These are phyloP conservation scores for Anaeromyces robustus DNA, from an alignment of 192 early-diverging fungal species.

Conservation along the genomic window DNA sequence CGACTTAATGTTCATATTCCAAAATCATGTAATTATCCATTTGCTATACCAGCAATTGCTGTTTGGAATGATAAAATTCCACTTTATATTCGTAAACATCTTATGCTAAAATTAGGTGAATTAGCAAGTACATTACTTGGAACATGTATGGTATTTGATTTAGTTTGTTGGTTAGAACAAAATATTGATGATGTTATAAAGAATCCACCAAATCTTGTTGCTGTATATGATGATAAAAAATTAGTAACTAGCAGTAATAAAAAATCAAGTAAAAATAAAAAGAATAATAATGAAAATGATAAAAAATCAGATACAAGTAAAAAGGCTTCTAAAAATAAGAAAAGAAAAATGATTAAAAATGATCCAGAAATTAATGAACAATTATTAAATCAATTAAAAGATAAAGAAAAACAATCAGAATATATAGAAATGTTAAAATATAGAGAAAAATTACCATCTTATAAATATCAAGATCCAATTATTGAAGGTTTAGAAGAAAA, in stretches of 20 bases:
- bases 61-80: slow-evolving; percentile 47
- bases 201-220: slow-evolving; percentile 5
- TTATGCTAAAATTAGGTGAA: slow-evolving; percentile 10
- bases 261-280: not conserved
- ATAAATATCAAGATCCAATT: slow-evolving; percentile 34
- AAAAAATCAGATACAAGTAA: not conserved
- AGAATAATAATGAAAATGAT: not conserved
- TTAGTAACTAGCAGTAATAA: not conserved
- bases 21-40: slow-evolving; percentile 40
- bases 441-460: slow-evolving; percentile 46
- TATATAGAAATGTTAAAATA: slow-evolving; percentile 1
- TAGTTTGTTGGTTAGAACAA: slow-evolving; percentile 19
- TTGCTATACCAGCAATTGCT: slow-evolving; percentile 42
- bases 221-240: not conserved
- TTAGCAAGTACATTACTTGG: slow-evolving; percentile 12
- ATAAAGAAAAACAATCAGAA: not conserved
- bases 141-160: slow-evolving; percentile 22
- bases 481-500: slow-evolving; percentile 20
- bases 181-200: slow-evolving; percentile 9
- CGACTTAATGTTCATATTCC: slow-evolving; percentile 49
- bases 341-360: not conserved
- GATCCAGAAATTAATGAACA: not conserved
- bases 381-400: not conserved
- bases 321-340: not conserved
- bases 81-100: slow-evolving; percentile 33